Conservation (phyloP, 768 basidiomycete species). For the Pilatotrama ljubarskyi region DNA sequence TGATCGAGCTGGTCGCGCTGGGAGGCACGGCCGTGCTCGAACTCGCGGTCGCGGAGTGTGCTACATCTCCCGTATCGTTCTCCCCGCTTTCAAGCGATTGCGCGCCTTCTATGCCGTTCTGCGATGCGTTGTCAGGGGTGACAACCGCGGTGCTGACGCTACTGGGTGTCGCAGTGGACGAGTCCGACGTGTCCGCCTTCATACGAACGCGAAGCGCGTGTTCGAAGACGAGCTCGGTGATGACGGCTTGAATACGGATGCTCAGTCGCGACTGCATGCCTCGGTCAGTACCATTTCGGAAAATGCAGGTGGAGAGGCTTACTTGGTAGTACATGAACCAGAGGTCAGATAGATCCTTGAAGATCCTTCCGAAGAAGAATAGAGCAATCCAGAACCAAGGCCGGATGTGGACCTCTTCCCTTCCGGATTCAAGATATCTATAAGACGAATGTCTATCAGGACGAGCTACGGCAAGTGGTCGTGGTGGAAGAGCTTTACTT, state of each 20-base stretch:
- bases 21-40: constrained; percentile 5
- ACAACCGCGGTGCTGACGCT: constrained; percentile 20
- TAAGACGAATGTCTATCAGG: background rate
- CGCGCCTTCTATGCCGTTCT: background rate
- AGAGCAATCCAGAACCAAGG: constrained; percentile 51
- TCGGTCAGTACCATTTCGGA: background rate
- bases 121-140: constrained; percentile 23
- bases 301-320: background rate
- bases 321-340: constrained; percentile 42
- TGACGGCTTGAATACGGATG: constrained; percentile 50
- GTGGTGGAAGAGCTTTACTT: constrained; percentile 27
- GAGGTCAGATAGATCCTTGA: constrained; percentile 40
- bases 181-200: constrained; percentile 41
- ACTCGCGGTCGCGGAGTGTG: background rate
- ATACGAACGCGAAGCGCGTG: constrained; percentile 64
- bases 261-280: constrained; percentile 39
- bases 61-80: background rate
- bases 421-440: constrained; percentile 40
- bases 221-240: constrained; percentile 55
- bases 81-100: background rate
- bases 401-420: constrained; percentile 37
- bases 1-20: background rate
- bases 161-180: constrained; percentile 1
- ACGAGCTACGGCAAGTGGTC: no score
- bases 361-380: constrained; percentile 36